phyloP scores from a whole-genome alignment of 306 rosid genomes.

The Glycine tomentella region DNA sequence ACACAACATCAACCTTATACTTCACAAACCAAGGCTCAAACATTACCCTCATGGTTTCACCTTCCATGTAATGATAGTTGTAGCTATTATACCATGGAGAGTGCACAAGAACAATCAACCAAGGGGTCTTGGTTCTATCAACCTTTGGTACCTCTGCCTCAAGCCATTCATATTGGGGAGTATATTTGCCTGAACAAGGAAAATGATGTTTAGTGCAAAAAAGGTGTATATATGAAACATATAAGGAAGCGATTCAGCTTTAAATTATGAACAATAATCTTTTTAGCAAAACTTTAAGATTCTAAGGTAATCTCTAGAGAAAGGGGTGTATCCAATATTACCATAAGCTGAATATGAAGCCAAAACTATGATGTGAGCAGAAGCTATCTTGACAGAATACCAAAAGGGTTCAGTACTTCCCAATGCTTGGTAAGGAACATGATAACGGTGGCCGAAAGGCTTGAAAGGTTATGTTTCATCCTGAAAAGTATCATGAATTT shows the following conservation, averaged over 20 bases:
- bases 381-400: slow-evolving; percentile 83
- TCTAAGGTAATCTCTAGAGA: background rate
- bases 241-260: slow-evolving; percentile 5
- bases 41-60: slow-evolving; percentile 79
- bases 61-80: slow-evolving; percentile 78
- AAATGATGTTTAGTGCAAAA: background rate
- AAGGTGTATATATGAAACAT: background rate
- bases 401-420: slow-evolving; percentile 68
- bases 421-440: slow-evolving; percentile 60
- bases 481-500: slow-evolving; percentile 50
- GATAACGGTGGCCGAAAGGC: slow-evolving; percentile 63
- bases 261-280: background rate
- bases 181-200: slow-evolving; percentile 60
- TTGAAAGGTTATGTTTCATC: slow-evolving; percentile 68
- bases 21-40: slow-evolving; percentile 66
- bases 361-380: slow-evolving; percentile 72
- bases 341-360: slow-evolving; percentile 80
- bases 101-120: slow-evolving; percentile 79
- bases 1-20: slow-evolving; percentile 72
- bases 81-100: slow-evolving; percentile 70
- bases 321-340: slow-evolving; percentile 37
- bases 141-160: slow-evolving; percentile 63
- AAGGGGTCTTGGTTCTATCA: slow-evolving; percentile 72
- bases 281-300: background rate
- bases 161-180: slow-evolving; percentile 80